Conservation (phyloP, 2,329 filamentous ascomycete species). For the Ceratocystis lukuohia region DNA sequence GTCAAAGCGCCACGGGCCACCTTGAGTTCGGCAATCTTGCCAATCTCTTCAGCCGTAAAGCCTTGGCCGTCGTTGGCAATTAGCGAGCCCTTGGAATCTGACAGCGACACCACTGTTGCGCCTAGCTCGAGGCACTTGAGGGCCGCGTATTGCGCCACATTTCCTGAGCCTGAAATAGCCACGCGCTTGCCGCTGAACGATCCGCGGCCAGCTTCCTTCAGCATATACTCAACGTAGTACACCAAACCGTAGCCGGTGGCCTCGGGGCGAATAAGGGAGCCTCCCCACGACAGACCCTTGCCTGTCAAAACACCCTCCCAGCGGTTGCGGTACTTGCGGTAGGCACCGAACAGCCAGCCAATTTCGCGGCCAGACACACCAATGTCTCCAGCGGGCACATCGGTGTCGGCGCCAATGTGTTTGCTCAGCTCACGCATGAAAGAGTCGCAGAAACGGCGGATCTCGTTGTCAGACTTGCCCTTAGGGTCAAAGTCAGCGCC, state of each 20-base stretch:
- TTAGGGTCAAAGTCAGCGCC: constrained; percentile 98
- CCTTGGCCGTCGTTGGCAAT: constrained; percentile 56
- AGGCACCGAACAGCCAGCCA: constrained; percentile 87
- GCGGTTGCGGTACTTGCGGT: constrained; percentile 74
- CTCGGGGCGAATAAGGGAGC: constrained; percentile 86
- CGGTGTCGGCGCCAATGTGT: constrained; percentile 92
- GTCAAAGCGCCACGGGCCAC: constrained; percentile 72
- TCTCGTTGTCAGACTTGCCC: constrained; percentile 94
- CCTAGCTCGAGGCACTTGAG: constrained; percentile 95
- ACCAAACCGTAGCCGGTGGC: constrained; percentile 93
- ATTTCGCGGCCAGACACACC: constrained; percentile 87
- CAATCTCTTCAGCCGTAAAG: constrained; percentile 69
- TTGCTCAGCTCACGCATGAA: constrained; percentile 95
- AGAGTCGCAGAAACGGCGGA: constrained; percentile 86
- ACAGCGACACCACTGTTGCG: constrained; percentile 80
- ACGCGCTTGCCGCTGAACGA: constrained; percentile 83
- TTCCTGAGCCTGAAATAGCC: constrained; percentile 90
- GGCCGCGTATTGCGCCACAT: constrained; percentile 94
- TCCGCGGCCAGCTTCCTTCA: constrained; percentile 76
- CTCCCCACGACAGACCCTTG: constrained; percentile 88
- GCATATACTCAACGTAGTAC: constrained; percentile 96
- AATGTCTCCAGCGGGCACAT: constrained; percentile 94
- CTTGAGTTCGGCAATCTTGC: constrained; percentile 73
- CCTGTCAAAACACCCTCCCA: constrained; percentile 96
- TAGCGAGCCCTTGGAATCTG: constrained; percentile 77